Conservation (phyloP, 164 flowering plant species). For the Chimonanthus praecox region DNA sequence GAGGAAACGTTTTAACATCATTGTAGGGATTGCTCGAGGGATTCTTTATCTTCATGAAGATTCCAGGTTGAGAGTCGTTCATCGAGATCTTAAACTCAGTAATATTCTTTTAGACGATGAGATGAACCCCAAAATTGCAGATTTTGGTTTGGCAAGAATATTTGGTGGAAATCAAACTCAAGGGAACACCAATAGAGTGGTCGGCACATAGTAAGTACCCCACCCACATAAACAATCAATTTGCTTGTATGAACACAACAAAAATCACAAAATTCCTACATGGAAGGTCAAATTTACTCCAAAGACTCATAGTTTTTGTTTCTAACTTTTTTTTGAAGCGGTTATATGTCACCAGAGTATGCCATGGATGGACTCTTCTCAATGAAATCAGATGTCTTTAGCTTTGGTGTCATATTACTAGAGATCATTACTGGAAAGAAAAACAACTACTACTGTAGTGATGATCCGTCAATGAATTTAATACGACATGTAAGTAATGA, state of each 20-base stretch:
- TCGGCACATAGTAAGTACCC: neutral
- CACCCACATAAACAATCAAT: too few relatives aligned
- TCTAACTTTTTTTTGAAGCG: too few relatives aligned
- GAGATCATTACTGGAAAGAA: slow-evolving; percentile 4
- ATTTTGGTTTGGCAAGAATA: slow-evolving; percentile 42
- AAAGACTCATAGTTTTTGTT: too few relatives aligned
- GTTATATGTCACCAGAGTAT: too few relatives aligned
- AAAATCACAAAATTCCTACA: too few relatives aligned
- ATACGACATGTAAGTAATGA: neutral
- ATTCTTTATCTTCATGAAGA: too few relatives aligned
- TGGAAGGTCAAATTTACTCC: too few relatives aligned
- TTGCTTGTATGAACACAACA: too few relatives aligned
- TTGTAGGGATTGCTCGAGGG: slow-evolving; percentile 38
- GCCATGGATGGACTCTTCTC: too few relatives aligned
- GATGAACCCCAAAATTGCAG: slow-evolving; percentile 43
- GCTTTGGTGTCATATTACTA: neutral
- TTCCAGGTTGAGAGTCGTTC: too few relatives aligned
- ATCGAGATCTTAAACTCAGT: slow-evolving; percentile 32
- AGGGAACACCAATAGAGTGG: too few relatives aligned
- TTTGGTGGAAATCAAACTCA: slow-evolving; percentile 9
- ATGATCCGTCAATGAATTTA: slow-evolving; percentile 1
- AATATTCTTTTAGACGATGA: slow-evolving; percentile 45
- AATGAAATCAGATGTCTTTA: too few relatives aligned
- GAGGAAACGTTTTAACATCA: slow-evolving; percentile 21
- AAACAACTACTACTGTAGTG: neutral